Evolutionary conservation across 2,329 filamentous ascomycete species (phyloP).

Genomic region (Diaporthe vaccinii): DNA sequence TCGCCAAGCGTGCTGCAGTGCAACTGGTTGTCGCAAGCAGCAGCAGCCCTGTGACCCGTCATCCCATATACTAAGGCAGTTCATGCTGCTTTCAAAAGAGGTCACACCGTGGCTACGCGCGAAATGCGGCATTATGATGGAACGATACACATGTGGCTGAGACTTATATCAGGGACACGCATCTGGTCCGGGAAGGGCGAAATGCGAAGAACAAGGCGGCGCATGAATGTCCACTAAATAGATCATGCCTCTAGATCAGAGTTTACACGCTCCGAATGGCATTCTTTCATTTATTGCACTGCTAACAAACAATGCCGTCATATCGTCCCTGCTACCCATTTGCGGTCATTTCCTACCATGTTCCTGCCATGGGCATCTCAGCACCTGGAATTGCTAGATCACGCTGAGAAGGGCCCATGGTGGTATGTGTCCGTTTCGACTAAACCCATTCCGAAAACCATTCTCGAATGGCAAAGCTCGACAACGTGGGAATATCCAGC

Average conservation of each 20-base stretch:
- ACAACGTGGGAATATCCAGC: neutral
- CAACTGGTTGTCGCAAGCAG: constrained; percentile 4
- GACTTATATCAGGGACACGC: neutral
- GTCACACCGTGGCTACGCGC: neutral
- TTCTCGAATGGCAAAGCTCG: no score
- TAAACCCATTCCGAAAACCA: neutral
- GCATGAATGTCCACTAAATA: neutral
- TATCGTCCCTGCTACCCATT: neutral
- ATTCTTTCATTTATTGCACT: neutral
- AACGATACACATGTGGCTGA: neutral
- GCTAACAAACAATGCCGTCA: neutral
- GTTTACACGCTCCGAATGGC: neutral
- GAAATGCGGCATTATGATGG: neutral
- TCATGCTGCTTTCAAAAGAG: neutral
- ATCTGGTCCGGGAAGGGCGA: no score
- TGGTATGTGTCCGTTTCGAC: neutral
- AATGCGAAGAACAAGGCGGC: no score
- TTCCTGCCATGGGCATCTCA: neutral
- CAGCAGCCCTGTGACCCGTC: constrained; percentile 4
- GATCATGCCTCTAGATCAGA: neutral
- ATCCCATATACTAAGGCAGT: neutral
- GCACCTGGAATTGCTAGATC: no score
- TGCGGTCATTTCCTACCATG: neutral
- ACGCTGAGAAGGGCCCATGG: neutral
- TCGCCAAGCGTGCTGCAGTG: constrained; percentile 21